Base-by-base conservation (phyloP, 495 filamentous ascomycete species). In the Penicillium bialowiezense region DNA sequence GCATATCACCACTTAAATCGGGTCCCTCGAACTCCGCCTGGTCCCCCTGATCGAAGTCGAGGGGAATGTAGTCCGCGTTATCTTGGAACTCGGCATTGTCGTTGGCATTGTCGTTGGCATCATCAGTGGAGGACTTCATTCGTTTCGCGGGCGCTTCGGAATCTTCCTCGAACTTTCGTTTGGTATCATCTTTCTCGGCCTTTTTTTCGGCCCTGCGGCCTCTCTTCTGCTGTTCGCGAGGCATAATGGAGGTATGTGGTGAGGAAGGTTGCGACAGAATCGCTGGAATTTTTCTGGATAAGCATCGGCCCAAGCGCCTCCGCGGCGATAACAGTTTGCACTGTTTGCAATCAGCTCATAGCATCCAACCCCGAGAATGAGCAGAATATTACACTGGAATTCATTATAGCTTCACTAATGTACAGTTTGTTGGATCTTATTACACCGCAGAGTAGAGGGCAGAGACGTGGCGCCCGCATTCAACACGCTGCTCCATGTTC, bases 391-490 rank as follows among this genome's bases (percentile, higher is more conserved):
- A 44, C 17, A 20, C 18, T 32, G 35, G 31, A 29, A 44, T 47
- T 44, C 15, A 32, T 46, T 50, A 55, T 32, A 44, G 37, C 46
- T 53, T 41, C 47, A 2, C 54, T 65, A 67, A 54, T 66, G 58
- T 67, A 65, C 56, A 63, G 12, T 26, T 38, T 21, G 50, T 55
- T 54, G 44, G 33, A 15, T 1, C 28, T 24, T 41, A n/a, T 65
- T 56, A 69, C n/a, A 62, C 48, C 21, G 63, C 54, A 10, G 70
- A 69, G 65, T 91, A 98, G 12, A 97, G 86, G 12, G 86, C 90
- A 51, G 89, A 91, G 19, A 92, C 85, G 47, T 81, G 80, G 46
- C 88, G 78, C 19, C 93, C 93, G 69, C 92, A 97, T 61, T 88
- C 88, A 8, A 97, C 83, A 43, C 83, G 83, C 76, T 97, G 93